These are phyloP conservation scores for Omphalea diandra DNA, from an alignment of 441 rosid genomes.

Conservation along the genomic window DNA sequence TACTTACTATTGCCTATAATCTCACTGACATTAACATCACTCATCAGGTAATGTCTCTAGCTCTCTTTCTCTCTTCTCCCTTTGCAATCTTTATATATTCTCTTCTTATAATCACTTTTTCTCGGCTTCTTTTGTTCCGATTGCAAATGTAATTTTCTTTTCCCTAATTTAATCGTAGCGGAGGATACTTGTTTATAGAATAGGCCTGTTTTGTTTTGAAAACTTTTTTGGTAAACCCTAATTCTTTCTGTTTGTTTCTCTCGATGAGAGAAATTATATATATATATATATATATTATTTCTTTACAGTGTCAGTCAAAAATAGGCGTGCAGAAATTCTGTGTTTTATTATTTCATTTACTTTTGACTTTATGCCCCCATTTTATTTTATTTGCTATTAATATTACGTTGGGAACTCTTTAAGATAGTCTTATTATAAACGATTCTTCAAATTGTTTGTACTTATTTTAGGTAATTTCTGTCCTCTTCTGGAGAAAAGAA, in stretches of 20 bases:
- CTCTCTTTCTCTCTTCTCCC: neutral
- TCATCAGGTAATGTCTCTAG: constrained; percentile 39
- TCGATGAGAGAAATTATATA: neutral
- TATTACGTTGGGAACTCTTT: no score
- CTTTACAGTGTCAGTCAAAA: neutral
- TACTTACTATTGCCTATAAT: neutral
- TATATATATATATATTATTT: neutral
- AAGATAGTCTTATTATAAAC: neutral
- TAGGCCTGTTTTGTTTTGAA: neutral
- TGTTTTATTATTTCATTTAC: constrained; percentile 2
- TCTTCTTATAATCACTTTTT: neutral
- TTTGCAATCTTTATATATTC: neutral
- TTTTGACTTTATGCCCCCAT: neutral
- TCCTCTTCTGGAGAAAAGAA: no score
- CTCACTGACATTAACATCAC: constrained; percentile 33
- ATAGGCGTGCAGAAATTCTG: neutral
- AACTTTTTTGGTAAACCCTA: constrained; percentile 23
- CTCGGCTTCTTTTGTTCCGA: neutral
- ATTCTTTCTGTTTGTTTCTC: constrained; percentile 15
- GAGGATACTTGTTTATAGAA: neutral
- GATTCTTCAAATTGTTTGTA: neutral
- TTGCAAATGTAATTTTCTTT: constrained; percentile 3
- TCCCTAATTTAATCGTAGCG: neutral
- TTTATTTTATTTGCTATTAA: no score
- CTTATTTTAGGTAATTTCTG: neutral